Base-by-base conservation (phyloP, 2,329 filamentous ascomycete species). In the Clarireedia homoeocarpa region DNA sequence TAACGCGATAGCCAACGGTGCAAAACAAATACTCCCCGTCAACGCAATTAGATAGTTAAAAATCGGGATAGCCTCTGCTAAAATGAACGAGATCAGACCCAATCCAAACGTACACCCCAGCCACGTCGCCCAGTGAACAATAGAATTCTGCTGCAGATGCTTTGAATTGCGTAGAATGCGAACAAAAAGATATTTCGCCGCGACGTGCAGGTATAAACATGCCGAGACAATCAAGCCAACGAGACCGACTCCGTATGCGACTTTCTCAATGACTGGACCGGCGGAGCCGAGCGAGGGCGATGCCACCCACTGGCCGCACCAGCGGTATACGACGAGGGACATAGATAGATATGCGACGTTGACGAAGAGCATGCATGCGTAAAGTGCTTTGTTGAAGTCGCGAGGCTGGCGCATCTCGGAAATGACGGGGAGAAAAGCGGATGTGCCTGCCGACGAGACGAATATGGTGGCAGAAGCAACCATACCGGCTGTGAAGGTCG, bases 341-440 rank as follows among this genome's bases (percentile, higher is more conserved):
- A 54, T 54, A 9, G 34, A 44, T 75, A 76, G 65, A 84, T 82
- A 34, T 76, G 74, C 10, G 84, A 71, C 14, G 23, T 44, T 54
- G 24, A 54, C 40, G 14, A 54, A 40, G 10, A 44, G 23, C 26
- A 39, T 30, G 30, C 52, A 48, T 14, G 77, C 68, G 63, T 77
- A 83, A 0, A 85, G 72, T 0, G 83, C 77, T 66, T 84, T 84
- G 58, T 75, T 75, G 67, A 80, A 86, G 61, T 84, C 79, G 20
- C 72, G 73, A 0, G 83, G 82, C 30, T 75, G 73, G 44, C 71
- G 73, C 82, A 86, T 86, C 70, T 86, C 84, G 0, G 78, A 80
- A 53, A 86, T 85, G 57, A 86, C 80, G 4, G 82, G 81, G 1
- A 86, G 70, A 63, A 85, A 86, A 1, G 80, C 80, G 0, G 77